These are phyloP conservation scores for Arthroderma sp. DNA, from an alignment of 2,329 filamentous ascomycete species.

Conservation along the genomic window DNA sequence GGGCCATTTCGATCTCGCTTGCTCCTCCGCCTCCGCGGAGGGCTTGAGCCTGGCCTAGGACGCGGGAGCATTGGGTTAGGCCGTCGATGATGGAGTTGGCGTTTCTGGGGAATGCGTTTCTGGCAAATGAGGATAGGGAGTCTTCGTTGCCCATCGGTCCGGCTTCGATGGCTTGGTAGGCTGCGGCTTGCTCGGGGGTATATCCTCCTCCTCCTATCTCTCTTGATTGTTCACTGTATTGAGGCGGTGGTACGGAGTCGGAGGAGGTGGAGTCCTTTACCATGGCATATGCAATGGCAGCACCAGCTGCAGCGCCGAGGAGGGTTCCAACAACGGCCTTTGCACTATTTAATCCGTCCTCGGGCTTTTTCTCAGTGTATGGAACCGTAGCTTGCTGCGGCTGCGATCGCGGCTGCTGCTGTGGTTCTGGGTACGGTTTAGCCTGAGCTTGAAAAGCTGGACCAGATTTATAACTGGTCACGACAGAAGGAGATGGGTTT, in stretches of 20 bases:
- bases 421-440: conserved; percentile 15
- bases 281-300: conserved; percentile 63
- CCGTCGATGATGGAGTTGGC: conserved; percentile 30
- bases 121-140: conserved; percentile 18
- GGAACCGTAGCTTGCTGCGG: conserved; percentile 24
- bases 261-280: conserved; percentile 31
- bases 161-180: conserved; percentile 9
- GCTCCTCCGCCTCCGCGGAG: conserved; percentile 5
- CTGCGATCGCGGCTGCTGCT: conserved; percentile 10
- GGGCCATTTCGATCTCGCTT: conserved; percentile 4
- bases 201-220: background rate
- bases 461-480: too few species aligned
- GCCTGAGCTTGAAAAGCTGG: conserved; percentile 6
- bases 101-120: conserved; percentile 27
- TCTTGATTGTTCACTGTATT: conserved; percentile 11
- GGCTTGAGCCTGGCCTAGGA: conserved; percentile 8
- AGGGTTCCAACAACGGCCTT: conserved; percentile 61
- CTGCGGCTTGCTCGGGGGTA: conserved; percentile 12
- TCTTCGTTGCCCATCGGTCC: conserved; percentile 11
- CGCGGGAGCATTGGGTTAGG: conserved; percentile 16
- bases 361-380: conserved; percentile 19
- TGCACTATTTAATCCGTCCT: conserved; percentile 26
- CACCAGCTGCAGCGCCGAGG: conserved; percentile 65
- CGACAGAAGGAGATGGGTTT: too few species aligned
- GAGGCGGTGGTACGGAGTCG: conserved; percentile 15